Percentiles rank a stretch among this genome's conserved stretches.
These are phyloP conservation scores for Elsinoe australis DNA, from an alignment of 2,329 filamentous ascomycete species.

Conservation along the genomic window DNA sequence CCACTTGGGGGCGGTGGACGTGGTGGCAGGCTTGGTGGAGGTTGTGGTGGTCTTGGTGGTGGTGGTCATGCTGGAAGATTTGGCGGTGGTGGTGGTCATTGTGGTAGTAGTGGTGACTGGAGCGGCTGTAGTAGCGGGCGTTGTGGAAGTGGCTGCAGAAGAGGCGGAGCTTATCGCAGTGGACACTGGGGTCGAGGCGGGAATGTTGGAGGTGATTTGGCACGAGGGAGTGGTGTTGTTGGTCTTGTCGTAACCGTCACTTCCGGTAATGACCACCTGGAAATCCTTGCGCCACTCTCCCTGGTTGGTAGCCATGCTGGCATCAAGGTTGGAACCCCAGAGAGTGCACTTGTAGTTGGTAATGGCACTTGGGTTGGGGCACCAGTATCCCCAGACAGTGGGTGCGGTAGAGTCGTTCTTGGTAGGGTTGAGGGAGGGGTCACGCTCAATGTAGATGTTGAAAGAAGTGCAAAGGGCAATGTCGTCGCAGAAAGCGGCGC, in stretches of 20 bases:
- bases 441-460: conserved; percentile 33
- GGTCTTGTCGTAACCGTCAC: conserved; percentile 28
- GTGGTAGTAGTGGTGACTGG: neutral
- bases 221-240: conserved; percentile 19
- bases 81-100: neutral
- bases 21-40: conserved; percentile 18
- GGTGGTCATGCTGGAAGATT: neutral
- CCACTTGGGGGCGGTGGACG: conserved; percentile 25
- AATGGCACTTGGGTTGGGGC: conserved; percentile 32
- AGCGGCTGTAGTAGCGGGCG: neutral
- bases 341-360: conserved; percentile 37
- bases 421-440: conserved; percentile 29
- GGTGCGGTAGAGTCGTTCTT: conserved; percentile 24
- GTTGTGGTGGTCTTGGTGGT: neutral
- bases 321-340: conserved; percentile 31
- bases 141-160: conserved; percentile 3
- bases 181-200: neutral
- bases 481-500: conserved; percentile 29
- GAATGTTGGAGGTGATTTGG: neutral
- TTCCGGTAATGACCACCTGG: conserved; percentile 27
- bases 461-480: conserved; percentile 30
- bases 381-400: conserved; percentile 26
- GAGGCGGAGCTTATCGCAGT: neutral
- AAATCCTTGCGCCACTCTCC: conserved; percentile 26
- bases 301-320: conserved; percentile 25